Base-by-base conservation (phyloP, 371 early-diverging fungal genomes). In the Mortierella sp. region DNA sequence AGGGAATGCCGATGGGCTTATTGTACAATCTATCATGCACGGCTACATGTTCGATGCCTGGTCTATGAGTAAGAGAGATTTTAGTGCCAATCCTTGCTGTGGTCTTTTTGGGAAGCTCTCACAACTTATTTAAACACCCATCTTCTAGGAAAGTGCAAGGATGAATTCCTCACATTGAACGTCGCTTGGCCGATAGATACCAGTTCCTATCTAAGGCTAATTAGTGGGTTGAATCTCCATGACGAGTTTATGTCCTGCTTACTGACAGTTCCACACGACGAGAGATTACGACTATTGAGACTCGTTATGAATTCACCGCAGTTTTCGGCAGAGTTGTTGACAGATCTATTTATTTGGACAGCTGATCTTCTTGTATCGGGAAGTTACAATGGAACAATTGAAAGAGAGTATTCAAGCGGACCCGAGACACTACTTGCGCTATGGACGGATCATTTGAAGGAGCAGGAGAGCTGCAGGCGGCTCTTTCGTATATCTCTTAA, bases 21-120 rank as follows among this genome's bases (percentile, higher is more conserved):
- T 47, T 19, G 61, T 54, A 10, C 54, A 12, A 31, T 45, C 47
- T 3, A 45, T 75, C 4, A 22, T 75, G 6, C 75, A 81, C 32
- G 82, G 82, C 2, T 81, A 66, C 66, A 61, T 81, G 45, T 75
- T 81, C 40, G 82, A 81, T 43, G 68, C 72, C 3, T 81, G 82
- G 82, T 68, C 75, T 3, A 28, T 45, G 26, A 59, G 82, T 81
- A 69, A 58, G 74, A 23, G 12, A 55, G n/a, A 1, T 23, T 22
- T 3, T 2, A 47, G 6, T 23, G 8, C 2, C 32, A 9, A 49
- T 32, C 13, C 7, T 23, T 15, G 40, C 6, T n/a, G n/a, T n/a
- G n/a, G 3, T n/a, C 17, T 47, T 3, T n/a, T 17, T 22, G n/a
- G 0, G 1, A n/a, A n/a, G n/a, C 17, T 19, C 17, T 6, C 1